These are phyloP conservation scores for Melanopsichium pennsylvanicum DNA, from an alignment of 1,284 basidiomycete species.

Conservation along the genomic window DNA sequence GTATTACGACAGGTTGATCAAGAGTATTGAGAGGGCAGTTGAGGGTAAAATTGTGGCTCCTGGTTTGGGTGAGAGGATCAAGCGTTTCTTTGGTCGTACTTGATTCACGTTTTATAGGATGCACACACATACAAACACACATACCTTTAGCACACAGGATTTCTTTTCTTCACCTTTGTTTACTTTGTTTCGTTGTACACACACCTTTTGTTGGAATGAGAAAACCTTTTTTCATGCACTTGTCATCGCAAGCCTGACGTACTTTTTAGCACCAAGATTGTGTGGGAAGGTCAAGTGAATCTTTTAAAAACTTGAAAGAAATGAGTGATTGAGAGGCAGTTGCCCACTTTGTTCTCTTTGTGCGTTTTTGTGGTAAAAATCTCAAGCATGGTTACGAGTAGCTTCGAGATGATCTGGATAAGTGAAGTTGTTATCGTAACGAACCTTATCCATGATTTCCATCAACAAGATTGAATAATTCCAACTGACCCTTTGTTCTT, in stretches of 20 bases:
- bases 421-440: slow-evolving; percentile 19
- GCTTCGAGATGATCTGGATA: slow-evolving; percentile 43
- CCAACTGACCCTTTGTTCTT: slow-evolving; percentile 78
- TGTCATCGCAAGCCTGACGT: too few species aligned
- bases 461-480: slow-evolving; percentile 35
- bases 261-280: too few species aligned
- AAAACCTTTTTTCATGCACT: too few species aligned
- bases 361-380: too few species aligned
- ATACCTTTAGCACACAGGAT: too few species aligned
- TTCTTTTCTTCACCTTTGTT: background rate
- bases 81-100: slow-evolving; percentile 49
- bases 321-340: too few species aligned
- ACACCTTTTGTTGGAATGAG: too few species aligned
- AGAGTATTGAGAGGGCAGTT: slow-evolving; percentile 38
- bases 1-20: slow-evolving; percentile 54
- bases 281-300: too few species aligned
- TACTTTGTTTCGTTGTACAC: too few species aligned
- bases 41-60: slow-evolving; percentile 42
- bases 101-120: background rate
- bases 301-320: too few species aligned
- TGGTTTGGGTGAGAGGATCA: slow-evolving; percentile 34
- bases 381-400: background rate
- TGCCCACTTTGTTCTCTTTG: too few species aligned
- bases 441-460: slow-evolving; percentile 54
- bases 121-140: too few species aligned